Percentiles rank a stretch among this genome's conserved stretches.
phyloP scores from a whole-genome alignment of 768 basidiomycete species.

The Trichaptum fuscoviolaceum region DNA sequence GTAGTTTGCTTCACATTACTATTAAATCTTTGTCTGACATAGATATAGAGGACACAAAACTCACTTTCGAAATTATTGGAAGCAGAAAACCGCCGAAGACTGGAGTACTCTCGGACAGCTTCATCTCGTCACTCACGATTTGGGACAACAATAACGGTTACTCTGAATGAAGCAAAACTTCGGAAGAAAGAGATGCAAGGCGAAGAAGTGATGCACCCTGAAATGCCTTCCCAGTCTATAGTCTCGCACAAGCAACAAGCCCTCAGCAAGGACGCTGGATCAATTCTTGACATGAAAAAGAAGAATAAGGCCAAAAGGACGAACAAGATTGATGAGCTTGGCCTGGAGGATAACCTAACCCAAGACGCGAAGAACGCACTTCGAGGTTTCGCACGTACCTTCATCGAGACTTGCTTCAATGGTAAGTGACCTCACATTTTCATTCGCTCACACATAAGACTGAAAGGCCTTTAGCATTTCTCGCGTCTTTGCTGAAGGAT shows the following conservation, averaged over 20 bases:
- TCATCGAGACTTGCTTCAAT: constrained; percentile 85
- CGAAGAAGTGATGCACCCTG: constrained; percentile 20
- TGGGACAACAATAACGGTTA: constrained; percentile 89
- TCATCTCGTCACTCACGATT: constrained; percentile 91
- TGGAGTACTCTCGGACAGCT: constrained; percentile 46
- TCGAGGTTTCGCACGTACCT: constrained; percentile 63
- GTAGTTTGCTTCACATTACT: constrained; percentile 30
- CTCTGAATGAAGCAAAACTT: constrained; percentile 55
- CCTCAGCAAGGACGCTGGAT: constrained; percentile 59
- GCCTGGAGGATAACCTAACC: constrained; percentile 61
- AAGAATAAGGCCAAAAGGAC: constrained; percentile 54
- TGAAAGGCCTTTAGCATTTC: constrained; percentile 57
- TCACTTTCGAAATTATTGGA: constrained; percentile 73
- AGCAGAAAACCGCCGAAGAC: constrained; percentile 63
- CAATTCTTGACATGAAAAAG: constrained; percentile 67
- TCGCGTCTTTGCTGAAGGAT: constrained; percentile 81
- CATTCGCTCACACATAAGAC: constrained; percentile 14
- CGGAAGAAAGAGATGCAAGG: constrained; percentile 20
- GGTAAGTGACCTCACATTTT: constrained; percentile 46
- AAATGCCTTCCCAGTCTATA: constrained; percentile 42
- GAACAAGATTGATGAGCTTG: constrained; percentile 60
- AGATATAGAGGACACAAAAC: constrained; percentile 54
- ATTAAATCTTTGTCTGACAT: constrained; percentile 10
- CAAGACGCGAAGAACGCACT: constrained; percentile 59
- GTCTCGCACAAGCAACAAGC: constrained; percentile 87